Percentiles rank a stretch among this genome's conserved stretches.
These are phyloP conservation scores for Septoria petroselini DNA, from an alignment of 2,329 filamentous ascomycete genomes.

Conservation along the genomic window DNA sequence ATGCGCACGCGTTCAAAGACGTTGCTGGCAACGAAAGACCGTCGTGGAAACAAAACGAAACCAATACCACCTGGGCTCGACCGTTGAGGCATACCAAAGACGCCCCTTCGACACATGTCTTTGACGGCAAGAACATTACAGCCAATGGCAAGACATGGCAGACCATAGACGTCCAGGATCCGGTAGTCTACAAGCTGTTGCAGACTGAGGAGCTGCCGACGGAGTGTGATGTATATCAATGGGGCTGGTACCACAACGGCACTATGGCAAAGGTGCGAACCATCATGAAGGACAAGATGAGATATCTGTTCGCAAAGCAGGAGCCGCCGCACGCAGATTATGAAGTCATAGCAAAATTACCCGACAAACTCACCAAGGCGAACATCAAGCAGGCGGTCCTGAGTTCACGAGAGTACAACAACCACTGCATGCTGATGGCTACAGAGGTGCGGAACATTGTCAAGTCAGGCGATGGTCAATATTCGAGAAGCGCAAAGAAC, in stretches of 20 bases:
- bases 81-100: conserved; percentile 23
- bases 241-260: conserved; percentile 83
- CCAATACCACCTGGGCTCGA: conserved; percentile 21
- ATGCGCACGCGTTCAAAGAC: conserved; percentile 30
- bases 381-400: conserved; percentile 21
- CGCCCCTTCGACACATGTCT: conserved; percentile 64
- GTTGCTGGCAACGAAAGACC: conserved; percentile 5
- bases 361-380: conserved; percentile 22
- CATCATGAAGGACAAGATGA: conserved; percentile 84
- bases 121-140: conserved; percentile 72
- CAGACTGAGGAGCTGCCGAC: conserved; percentile 54
- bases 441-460: conserved; percentile 17
- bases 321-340: conserved; percentile 34
- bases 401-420: conserved; percentile 5
- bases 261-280: conserved; percentile 79
- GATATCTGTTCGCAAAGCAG: conserved; percentile 40
- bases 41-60: conserved; percentile 13
- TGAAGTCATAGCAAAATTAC: conserved; percentile 21
- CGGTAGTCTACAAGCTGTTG: conserved; percentile 65
- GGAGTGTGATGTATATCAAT: conserved; percentile 51
- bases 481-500: conserved; percentile 9
- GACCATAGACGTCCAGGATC: conserved; percentile 85
- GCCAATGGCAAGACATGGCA: conserved; percentile 91
- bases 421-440: conserved; percentile 12
- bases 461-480: conserved; percentile 13